A percentile compares a stretch with the other conserved stretches of the same genome.
These are phyloP conservation scores for Tetratostichococcus sp. DNA, from an alignment of 139 green algal species.

Conservation along the genomic window DNA sequence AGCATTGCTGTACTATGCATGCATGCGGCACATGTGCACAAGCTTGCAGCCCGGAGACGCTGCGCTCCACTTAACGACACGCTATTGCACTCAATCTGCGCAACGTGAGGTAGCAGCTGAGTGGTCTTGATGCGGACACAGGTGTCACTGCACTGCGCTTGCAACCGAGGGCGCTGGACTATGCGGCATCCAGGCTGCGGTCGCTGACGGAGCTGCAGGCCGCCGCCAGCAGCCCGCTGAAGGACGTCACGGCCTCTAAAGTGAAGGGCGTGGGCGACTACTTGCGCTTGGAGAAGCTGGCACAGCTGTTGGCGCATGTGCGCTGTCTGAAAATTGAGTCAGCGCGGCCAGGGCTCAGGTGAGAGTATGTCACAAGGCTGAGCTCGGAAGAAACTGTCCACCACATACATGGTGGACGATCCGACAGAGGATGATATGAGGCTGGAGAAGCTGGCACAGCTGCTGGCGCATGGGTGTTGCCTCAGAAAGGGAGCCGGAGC, in stretches of 20 bases:
- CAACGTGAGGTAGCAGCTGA: too few relatives aligned
- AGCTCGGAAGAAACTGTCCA: too few relatives aligned
- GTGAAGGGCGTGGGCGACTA: conserved; percentile 6
- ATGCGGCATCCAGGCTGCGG: conserved; percentile 1
- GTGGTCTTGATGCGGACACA: too few relatives aligned
- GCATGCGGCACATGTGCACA: too few relatives aligned
- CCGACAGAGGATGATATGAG: too few relatives aligned
- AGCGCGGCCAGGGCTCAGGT: neutral
- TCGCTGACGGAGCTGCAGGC: conserved; percentile 8
- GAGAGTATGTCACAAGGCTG: neutral
- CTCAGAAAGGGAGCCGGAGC: too few relatives aligned
- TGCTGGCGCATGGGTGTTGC: too few relatives aligned
- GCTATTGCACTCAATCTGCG: too few relatives aligned
- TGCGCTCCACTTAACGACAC: too few relatives aligned
- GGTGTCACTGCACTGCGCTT: neutral
- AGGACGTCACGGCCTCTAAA: conserved; percentile 2
- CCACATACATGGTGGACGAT: too few relatives aligned
- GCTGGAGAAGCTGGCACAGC: too few relatives aligned
- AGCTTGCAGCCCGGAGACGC: too few relatives aligned
- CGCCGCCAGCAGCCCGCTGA: neutral
- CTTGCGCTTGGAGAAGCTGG: conserved; percentile 13
- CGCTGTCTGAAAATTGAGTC: neutral
- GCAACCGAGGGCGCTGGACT: conserved; percentile 12
- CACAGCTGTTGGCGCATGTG: conserved; percentile 3
- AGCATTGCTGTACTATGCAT: neutral